Evolutionary conservation across 257 asterid species (phyloP), one percentile per base, ranked within the genome.

Genomic region (Oldenlandia corymbosa): DNA sequence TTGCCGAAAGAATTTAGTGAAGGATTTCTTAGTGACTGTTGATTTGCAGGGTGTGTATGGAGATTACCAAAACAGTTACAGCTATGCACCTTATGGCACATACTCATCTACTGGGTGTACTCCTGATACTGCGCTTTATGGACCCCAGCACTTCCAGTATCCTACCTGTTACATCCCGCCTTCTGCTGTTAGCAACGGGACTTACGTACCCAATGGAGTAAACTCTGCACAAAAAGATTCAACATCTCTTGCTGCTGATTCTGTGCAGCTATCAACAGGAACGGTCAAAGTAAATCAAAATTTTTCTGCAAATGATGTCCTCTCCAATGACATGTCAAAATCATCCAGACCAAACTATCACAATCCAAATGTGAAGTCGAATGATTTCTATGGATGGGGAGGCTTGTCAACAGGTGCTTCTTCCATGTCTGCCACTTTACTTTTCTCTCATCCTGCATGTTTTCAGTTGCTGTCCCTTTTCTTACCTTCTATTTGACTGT

Each of bases 121-220:
- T 28, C 13, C 73, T 46, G 73, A 77, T 60, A 66, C 62, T 58
- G 68, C 70, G 39, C 36, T 73, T 21, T 77, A 72, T 69, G 75
- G 70, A 16, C 49, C 75, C 43, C 78, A 72, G 53, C 71, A 65
- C 24, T 76, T 65, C 56, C 79, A 77, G 43, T 77, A 77, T 57
- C 82, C 82, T 5, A 48, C 81, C 63, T 43, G 75, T 58, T 76
- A 77, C 60, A 73, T 60, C 52, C 79, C 67, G 31, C 78, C 79
- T 21, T n/a, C n/a, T n/a, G 66, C 58, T 49, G 46, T 64, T 10
- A 68, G 37, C 58, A 65, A 42, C 46, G 60, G 74, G 34, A 48
- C 48, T 41, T 49, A 37, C 56, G 45, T 62, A 16, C 62, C 71
- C 46, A 69, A 61, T 27, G 66, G 63, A 23, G 52, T 65, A 4